phyloP scores from a whole-genome alignment of 495 filamentous ascomycete genomes.

The Aspergillus ellipticus region DNA sequence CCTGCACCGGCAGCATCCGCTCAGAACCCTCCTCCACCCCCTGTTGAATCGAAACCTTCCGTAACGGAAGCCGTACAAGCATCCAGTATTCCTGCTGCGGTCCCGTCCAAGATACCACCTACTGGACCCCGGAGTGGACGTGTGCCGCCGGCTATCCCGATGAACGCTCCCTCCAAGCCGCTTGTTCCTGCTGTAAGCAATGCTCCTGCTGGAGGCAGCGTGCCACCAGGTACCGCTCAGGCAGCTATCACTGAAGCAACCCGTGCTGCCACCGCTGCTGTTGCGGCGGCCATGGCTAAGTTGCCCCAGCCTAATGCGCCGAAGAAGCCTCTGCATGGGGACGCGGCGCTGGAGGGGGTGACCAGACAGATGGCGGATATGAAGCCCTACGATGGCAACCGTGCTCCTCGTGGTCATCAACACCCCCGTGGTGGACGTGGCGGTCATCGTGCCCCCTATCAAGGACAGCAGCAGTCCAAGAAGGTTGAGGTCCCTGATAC shows the following conservation, averaged over 20 bases:
- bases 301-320: constrained; percentile 50
- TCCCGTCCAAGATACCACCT: constrained; percentile 40
- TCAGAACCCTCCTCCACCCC: constrained; percentile 49
- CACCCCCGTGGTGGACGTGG: constrained; percentile 53
- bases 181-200: constrained; percentile 40
- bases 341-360: constrained; percentile 66
- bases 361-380: constrained; percentile 85
- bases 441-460: constrained; percentile 51
- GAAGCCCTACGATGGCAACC: constrained; percentile 59
- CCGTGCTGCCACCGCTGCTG: constrained; percentile 76
- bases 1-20: constrained; percentile 26
- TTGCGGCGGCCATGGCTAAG: constrained; percentile 87
- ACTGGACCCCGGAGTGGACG: constrained; percentile 67
- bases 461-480: constrained; percentile 43
- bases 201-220: constrained; percentile 29
- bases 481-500: constrained; percentile 84
- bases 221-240: constrained; percentile 31
- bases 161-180: constrained; percentile 38
- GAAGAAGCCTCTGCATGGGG: constrained; percentile 40
- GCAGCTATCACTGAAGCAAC: constrained; percentile 65
- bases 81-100: constrained; percentile 47
- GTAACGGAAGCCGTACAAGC: constrained; percentile 47
- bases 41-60: constrained; percentile 65
- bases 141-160: constrained; percentile 66
- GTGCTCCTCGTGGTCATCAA: constrained; percentile 46